A percentile compares a stretch with the other conserved stretches of the same genome.
These are phyloP conservation scores for Phytophthora chlamydospora DNA, from an alignment of 352 stramenopile genomes.

Conservation along the genomic window DNA sequence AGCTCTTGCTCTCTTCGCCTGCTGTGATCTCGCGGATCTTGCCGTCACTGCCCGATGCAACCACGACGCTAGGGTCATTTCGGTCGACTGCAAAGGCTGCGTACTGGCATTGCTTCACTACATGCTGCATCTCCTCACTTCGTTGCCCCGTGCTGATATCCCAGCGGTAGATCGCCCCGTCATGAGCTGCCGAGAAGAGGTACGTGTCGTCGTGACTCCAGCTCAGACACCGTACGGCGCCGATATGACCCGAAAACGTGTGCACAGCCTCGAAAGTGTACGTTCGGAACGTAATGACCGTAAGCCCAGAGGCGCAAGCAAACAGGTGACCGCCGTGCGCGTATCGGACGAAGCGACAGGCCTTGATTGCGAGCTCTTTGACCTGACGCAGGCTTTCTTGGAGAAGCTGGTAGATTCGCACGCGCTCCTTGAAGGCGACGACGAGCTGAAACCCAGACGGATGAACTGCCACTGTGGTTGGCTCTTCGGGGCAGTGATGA, in stretches of 20 bases:
- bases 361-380: conserved; percentile 72
- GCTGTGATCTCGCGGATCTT: conserved; percentile 69
- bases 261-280: conserved; percentile 76
- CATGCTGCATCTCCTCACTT: conserved; percentile 76
- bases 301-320: conserved; percentile 71
- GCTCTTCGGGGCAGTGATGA: conserved; percentile 69
- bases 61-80: conserved; percentile 53
- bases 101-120: conserved; percentile 84
- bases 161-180: conserved; percentile 87
- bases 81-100: conserved; percentile 59
- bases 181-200: conserved; percentile 77
- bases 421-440: conserved; percentile 80
- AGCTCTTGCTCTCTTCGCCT: conserved; percentile 60
- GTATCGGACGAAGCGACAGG: conserved; percentile 63
- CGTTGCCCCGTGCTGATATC: conserved; percentile 55
- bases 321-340: conserved; percentile 78
- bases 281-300: conserved; percentile 61
- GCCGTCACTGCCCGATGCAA: conserved; percentile 64
- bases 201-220: conserved; percentile 80
- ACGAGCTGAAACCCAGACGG: conserved; percentile 74
- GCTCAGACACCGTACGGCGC: conserved; percentile 61
- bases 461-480: conserved; percentile 63
- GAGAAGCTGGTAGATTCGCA: conserved; percentile 76
- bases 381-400: conserved; percentile 70
- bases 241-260: conserved; percentile 85